A percentile compares a stretch with the other conserved stretches of the same genome.
Conservation (phyloP, 2,329 filamentous ascomycete species). For the Penicillium concentricum region DNA sequence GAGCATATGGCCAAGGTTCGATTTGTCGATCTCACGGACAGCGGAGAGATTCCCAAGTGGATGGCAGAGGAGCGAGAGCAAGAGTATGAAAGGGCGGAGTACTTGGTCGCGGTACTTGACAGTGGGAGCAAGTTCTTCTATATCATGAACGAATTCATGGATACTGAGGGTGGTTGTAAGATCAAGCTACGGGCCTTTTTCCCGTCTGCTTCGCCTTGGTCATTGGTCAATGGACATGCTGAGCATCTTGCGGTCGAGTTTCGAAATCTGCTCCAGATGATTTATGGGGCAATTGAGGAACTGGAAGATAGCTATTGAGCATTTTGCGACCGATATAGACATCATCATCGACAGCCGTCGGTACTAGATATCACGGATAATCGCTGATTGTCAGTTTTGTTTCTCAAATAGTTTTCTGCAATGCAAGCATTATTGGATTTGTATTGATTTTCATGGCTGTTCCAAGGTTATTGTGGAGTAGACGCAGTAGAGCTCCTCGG, state of each 20-base stretch:
- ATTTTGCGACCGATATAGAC: not conserved
- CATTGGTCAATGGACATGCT: not conserved
- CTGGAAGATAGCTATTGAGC: slow-evolving; percentile 5
- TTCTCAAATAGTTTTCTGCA: not conserved
- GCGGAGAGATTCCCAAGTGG: not conserved
- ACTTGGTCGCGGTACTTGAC: slow-evolving; percentile 1
- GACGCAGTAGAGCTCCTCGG: not conserved
- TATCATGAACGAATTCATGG: slow-evolving; percentile 9
- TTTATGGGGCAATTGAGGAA: not conserved
- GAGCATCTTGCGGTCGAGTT: slow-evolving; percentile 7
- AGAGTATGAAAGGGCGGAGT: slow-evolving; percentile 3
- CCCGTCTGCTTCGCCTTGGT: slow-evolving; percentile 2
- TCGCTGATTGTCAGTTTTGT: not conserved
- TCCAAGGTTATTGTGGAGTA: not conserved
- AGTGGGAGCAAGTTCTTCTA: slow-evolving; percentile 3
- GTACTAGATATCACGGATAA: not conserved
- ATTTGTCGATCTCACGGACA: not conserved
- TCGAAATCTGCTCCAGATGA: slow-evolving; percentile 4
- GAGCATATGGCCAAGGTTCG: slow-evolving; percentile 4
- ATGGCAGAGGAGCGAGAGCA: not conserved
- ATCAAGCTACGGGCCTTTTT: slow-evolving; percentile 5
- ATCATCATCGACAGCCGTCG: not conserved
- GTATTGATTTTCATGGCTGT: not conserved
- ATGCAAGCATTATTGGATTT: not conserved
- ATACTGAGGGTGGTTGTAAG: slow-evolving; percentile 1